Evolutionary conservation across 176 grass and related monocot genomes (phyloP), one percentile per base, ranked within the genome.

Genomic region (Hsuehochloa calcarea): DNA sequence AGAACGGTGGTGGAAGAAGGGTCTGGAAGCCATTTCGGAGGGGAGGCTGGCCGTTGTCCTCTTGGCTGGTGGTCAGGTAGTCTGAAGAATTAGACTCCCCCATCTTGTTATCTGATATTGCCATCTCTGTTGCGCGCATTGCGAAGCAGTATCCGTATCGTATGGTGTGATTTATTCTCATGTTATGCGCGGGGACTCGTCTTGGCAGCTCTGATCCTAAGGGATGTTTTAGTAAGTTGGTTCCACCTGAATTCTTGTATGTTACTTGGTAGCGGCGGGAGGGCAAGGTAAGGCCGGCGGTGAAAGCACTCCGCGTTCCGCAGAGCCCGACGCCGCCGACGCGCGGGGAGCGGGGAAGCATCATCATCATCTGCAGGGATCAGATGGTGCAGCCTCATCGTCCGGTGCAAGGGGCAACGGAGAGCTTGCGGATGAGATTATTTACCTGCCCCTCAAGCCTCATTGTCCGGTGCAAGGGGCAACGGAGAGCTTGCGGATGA

Each of bases 1-100:
- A 85, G 93, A 99, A 63, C 90, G 91, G 77, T 99, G 91, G 96
- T 99, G 93, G 91, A 99, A 94, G 88, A 94, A 87, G 87, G 96
- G 96, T 27, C 65, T 99, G 83, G 94, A 85, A 78, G 93, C 93
- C 86, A 96, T 99, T 82, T 96, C 96, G 4, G 96, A 98, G 84
- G 96, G 96, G 75, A 98, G 89, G 76, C 89, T 98, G 44, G 96
- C 96, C 15, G 93, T 96, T 74, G 93, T 99, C 25, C 90, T 99
- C 89, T 89, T 99, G 27, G 89, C 93, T 64, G 96, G 96, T 79
- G 96, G 96, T 81, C 96, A 99, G 93, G 96, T 96, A 87, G 12
- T 63, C 59, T 73, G 60, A 88, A 77, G 59, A 66, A 14, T 59
- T 79, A 67, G 47, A 49, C 19, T 67, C 10, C 27, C 25, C 2